These are phyloP conservation scores for Acanthamoeba divionensis DNA, from an alignment of 208 protist species.

Conservation along the genomic window DNA sequence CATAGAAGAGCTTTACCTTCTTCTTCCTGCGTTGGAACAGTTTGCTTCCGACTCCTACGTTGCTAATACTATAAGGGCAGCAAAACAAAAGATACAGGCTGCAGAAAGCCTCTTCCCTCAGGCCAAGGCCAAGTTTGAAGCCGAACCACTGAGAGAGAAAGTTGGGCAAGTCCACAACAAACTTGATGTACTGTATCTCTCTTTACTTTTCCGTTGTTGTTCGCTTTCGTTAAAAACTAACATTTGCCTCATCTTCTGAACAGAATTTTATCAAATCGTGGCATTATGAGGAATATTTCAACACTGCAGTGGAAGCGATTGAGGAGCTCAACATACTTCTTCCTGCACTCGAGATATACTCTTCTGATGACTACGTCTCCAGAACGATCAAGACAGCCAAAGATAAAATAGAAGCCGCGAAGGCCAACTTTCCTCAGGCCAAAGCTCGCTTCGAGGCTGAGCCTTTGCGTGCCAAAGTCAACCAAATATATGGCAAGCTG, in stretches of 20 bases:
- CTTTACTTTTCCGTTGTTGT: neutral
- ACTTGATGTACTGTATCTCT: neutral
- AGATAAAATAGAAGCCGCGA: neutral
- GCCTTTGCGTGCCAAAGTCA: neutral
- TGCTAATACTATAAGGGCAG: neutral
- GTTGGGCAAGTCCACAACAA: neutral
- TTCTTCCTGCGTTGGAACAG: conserved; percentile 8
- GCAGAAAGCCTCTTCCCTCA: neutral
- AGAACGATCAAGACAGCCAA: neutral
- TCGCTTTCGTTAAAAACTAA: neutral
- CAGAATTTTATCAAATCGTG: conserved; percentile 50
- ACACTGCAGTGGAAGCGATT: conserved; percentile 12
- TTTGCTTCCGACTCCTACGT: neutral
- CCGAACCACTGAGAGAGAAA: neutral
- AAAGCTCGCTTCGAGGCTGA: neutral
- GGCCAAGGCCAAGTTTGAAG: conserved; percentile 28
- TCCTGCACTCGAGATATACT: conserved; percentile 13
- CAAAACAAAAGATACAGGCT: neutral
- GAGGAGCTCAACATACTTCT: neutral
- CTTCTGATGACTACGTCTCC: neutral
- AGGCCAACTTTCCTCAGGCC: conserved; percentile 37
- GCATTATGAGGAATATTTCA: conserved; percentile 13
- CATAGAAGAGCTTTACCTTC: neutral
- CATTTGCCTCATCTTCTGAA: neutral
- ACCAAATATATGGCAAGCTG: neutral